phyloP scores from a whole-genome alignment of 805 yeast genomes.

The Ogataea allantospora region DNA sequence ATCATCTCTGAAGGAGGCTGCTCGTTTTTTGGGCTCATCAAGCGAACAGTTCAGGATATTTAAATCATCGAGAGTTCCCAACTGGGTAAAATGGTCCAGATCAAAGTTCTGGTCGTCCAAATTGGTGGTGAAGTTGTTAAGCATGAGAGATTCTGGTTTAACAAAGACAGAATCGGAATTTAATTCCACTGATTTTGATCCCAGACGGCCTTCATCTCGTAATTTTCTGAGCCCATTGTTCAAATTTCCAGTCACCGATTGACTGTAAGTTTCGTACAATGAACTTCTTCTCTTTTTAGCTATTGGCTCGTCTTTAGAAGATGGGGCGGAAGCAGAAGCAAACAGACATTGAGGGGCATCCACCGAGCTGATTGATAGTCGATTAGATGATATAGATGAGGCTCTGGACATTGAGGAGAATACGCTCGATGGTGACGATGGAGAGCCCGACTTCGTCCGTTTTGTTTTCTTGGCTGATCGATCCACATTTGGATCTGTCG shows the following conservation, averaged over 20 bases:
- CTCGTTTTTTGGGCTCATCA: conserved; percentile 12
- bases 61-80: conserved; percentile 13
- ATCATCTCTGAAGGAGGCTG: conserved; percentile 28
- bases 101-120: conserved; percentile 17
- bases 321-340: conserved; percentile 30
- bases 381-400: conserved; percentile 30
- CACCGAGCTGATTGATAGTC: conserved; percentile 27
- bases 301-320: conserved; percentile 11
- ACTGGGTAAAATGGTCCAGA: not conserved
- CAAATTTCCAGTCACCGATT: conserved; percentile 26
- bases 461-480: conserved; percentile 16
- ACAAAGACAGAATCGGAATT: conserved; percentile 14
- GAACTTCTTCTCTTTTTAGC: conserved; percentile 22
- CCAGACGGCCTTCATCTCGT: conserved; percentile 18
- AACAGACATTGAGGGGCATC: conserved; percentile 26
- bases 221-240: conserved; percentile 28
- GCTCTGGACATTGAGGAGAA: conserved; percentile 30
- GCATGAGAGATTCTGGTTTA: conserved; percentile 18
- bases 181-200: conserved; percentile 18
- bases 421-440: conserved; percentile 29
- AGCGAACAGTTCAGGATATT: conserved; percentile 1
- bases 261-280: conserved; percentile 28
- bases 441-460: conserved; percentile 27
- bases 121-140: conserved; percentile 21
- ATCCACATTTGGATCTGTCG: conserved; percentile 16